These are phyloP conservation scores for Aciculosporium take DNA, from an alignment of 2,329 filamentous ascomycete genomes.

Conservation along the genomic window DNA sequence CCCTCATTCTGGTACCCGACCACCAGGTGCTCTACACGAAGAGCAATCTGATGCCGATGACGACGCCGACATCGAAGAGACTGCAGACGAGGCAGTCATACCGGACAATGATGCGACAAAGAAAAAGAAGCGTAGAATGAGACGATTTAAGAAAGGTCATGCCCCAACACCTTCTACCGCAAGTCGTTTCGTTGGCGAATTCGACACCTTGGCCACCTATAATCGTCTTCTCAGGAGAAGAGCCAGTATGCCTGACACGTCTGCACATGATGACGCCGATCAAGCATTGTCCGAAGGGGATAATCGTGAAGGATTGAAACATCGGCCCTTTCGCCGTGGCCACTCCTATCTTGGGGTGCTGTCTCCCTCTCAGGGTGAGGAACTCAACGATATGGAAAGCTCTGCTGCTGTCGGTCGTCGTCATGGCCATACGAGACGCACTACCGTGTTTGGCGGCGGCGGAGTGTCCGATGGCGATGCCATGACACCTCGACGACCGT, in stretches of 20 bases:
- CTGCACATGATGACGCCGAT: slow-evolving; percentile 30
- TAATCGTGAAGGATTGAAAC: slow-evolving; percentile 45
- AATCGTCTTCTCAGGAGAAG: slow-evolving; percentile 45
- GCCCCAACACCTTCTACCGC: slow-evolving; percentile 54
- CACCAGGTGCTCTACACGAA: slow-evolving; percentile 40
- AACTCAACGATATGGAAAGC: slow-evolving; percentile 37
- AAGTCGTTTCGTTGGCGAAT: slow-evolving; percentile 27
- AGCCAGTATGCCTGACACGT: slow-evolving; percentile 48
- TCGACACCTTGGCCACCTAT: slow-evolving; percentile 26
- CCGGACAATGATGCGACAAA: slow-evolving; percentile 25
- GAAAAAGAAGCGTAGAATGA: slow-evolving; percentile 49
- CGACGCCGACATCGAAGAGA: slow-evolving; percentile 35
- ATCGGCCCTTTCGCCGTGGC: slow-evolving; percentile 38
- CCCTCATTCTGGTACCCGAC: slow-evolving; percentile 28
- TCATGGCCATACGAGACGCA: slow-evolving; percentile 48
- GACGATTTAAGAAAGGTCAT: slow-evolving; percentile 37
- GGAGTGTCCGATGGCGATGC: slow-evolving; percentile 50
- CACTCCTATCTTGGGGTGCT: slow-evolving; percentile 42
- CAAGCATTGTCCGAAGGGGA: slow-evolving; percentile 64
- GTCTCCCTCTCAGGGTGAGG: slow-evolving; percentile 30
- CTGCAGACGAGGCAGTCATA: slow-evolving; percentile 58
- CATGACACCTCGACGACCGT: slow-evolving; percentile 39
- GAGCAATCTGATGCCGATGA: slow-evolving; percentile 31
- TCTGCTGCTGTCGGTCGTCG: slow-evolving; percentile 34
- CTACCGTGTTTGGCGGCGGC: slow-evolving; percentile 52